Evolutionary conservation across 2,329 filamentous ascomycete species (phyloP), one percentile per base, ranked within the genome.

Genomic region (Apiospora arundinis): DNA sequence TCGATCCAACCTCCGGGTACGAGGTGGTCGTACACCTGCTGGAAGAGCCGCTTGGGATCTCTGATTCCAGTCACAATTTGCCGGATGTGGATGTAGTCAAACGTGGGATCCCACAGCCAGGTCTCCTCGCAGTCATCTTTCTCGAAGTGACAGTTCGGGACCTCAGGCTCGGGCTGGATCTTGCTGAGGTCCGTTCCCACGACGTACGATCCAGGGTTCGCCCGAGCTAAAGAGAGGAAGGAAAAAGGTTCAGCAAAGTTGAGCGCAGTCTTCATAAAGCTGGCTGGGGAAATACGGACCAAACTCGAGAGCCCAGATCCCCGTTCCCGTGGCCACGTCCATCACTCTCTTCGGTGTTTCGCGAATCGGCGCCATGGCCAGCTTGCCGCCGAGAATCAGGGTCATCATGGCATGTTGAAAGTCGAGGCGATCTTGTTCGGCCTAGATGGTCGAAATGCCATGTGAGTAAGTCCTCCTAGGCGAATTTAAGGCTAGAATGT

Each of bases 391-490:
- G 14, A 71, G 52, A 5, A 69, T 32, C 12, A 69, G 40, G 2
- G 37, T 71, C 52, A 71, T 44, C n/a, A 44, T 56, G 37, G 49
- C 49, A 46, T 71, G 67, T 60, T 71, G 70, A 14, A 71, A 71
- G 42, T 71, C 70, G 21, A 71, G 37, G 5, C 70, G 70, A 16
- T 71, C 70, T 66, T 71, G 70, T 69, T 71, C 68, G 12, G 67
- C 68, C 68, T 71, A 18, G 3, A 11, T 28, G 16, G 32, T 60
- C 18, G 9, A 23, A 48, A 9, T 48, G 14, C 45, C 6, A n/a
- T n/a, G 45, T 63, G 28, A 63, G 56, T 32, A 63, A 40, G 2
- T 4, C 12, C 32, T 40, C 21, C 56, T 23, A 6, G 9, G 12
- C 9, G 52, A 25, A n/a, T 14, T 2, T 12, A 21, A 5, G 32